Percentiles rank a stretch among this genome's conserved stretches.
Conservation (phyloP, 208 protist species). For the Trypanosoma melophagium region DNA sequence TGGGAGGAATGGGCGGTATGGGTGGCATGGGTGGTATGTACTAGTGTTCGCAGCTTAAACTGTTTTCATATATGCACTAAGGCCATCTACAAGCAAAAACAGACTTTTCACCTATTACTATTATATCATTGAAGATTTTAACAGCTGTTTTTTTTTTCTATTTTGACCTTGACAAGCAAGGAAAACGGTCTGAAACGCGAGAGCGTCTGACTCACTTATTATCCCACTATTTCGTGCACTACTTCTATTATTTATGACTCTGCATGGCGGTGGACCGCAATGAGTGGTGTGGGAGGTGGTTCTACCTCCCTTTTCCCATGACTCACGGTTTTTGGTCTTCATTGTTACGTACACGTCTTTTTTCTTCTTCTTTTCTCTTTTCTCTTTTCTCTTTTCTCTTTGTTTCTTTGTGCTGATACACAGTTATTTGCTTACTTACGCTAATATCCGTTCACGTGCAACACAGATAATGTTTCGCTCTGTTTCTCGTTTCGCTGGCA, state of each 20-base stretch:
- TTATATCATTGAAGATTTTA: background rate
- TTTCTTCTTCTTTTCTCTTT: background rate
- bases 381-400: background rate
- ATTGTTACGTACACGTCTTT: background rate
- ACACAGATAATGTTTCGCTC: background rate
- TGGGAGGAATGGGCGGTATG: conserved; percentile 21
- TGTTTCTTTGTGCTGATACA: background rate
- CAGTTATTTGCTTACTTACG: background rate
- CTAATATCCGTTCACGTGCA: background rate
- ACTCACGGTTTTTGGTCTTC: too few relatives aligned
- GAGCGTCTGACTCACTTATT: background rate
- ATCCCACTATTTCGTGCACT: conserved; percentile 6
- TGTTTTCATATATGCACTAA: background rate
- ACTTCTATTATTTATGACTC: conserved; percentile 3
- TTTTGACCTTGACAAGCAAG: background rate
- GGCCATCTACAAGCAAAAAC: background rate
- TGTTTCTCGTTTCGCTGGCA: conserved; percentile 90
- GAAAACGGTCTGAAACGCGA: too few relatives aligned
- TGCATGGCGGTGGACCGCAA: too few relatives aligned
- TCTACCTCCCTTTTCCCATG: too few relatives aligned
- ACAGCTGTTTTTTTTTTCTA: background rate
- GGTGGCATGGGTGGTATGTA: conserved; percentile 27
- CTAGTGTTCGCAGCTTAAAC: background rate
- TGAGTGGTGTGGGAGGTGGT: too few relatives aligned
- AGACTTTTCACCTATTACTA: background rate